A percentile compares a stretch with the other conserved stretches of the same genome.
phyloP scores from a whole-genome alignment of 106 monocot species.

The Acorus calamus region DNA sequence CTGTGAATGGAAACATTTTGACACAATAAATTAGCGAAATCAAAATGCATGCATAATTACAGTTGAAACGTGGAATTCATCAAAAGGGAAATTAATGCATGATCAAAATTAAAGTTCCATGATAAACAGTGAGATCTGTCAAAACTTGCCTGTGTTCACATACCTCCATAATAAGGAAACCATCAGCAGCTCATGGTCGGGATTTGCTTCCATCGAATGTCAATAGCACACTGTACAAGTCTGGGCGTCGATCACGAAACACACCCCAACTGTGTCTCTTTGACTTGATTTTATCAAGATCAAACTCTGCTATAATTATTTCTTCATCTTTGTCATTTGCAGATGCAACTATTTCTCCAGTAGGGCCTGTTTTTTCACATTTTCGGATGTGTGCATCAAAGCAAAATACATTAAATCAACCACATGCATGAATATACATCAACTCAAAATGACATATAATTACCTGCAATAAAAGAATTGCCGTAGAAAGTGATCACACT shows the following conservation, averaged over 20 bases:
- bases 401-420: neutral
- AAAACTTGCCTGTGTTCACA: no score
- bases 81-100: no score
- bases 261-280: constrained; percentile 84
- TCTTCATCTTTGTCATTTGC: constrained; percentile 90
- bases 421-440: neutral
- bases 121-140: neutral
- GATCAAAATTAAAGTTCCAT: neutral
- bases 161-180: no score
- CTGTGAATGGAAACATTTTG: no score
- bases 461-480: constrained; percentile 90
- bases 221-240: constrained; percentile 64
- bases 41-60: no score
- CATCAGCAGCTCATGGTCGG: no score
- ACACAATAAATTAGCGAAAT: no score
- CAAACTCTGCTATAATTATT: constrained; percentile 55
- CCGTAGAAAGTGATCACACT: constrained; percentile 82
- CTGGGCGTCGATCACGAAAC: constrained; percentile 82
- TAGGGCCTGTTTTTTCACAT: constrained; percentile 43
- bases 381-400: no score
- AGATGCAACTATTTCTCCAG: constrained; percentile 62
- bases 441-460: neutral
- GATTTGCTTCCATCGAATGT: constrained; percentile 51
- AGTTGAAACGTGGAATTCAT: no score
- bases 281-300: constrained; percentile 68